A percentile compares a stretch with the other conserved stretches of the same genome.
These are phyloP conservation scores for Stachybotrys echinatus DNA, from an alignment of 2,329 filamentous ascomycete species.

Conservation along the genomic window DNA sequence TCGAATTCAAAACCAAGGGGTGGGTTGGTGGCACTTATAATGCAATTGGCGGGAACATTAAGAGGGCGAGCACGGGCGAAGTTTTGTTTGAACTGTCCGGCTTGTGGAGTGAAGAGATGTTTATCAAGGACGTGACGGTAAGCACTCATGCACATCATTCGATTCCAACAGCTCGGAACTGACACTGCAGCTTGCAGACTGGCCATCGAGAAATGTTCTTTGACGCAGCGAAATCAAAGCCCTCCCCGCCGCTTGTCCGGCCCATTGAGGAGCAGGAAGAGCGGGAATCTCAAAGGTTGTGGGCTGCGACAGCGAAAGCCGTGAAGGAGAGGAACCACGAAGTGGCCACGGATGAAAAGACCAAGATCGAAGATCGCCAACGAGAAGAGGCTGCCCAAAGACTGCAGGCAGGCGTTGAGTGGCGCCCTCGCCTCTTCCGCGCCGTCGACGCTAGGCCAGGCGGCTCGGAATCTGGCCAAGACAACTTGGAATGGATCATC, in stretches of 20 bases:
- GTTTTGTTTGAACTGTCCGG: slow-evolving; percentile 87
- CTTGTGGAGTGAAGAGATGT: slow-evolving; percentile 93
- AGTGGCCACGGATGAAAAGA: slow-evolving; percentile 88
- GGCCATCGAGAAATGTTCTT: slow-evolving; percentile 88
- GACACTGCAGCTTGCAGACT: slow-evolving; percentile 48
- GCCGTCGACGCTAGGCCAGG: slow-evolving; percentile 65
- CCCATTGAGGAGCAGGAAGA: slow-evolving; percentile 83
- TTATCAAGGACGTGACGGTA: slow-evolving; percentile 76
- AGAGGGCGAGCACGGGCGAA: slow-evolving; percentile 81
- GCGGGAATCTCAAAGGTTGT: slow-evolving; percentile 83
- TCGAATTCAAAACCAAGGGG: slow-evolving; percentile 98
- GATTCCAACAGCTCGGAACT: not conserved
- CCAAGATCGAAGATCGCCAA: slow-evolving; percentile 90
- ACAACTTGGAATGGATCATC: slow-evolving; percentile 93
- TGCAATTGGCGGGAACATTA: slow-evolving; percentile 87
- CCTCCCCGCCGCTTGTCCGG: slow-evolving; percentile 66
- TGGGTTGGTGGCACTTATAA: slow-evolving; percentile 97
- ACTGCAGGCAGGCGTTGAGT: slow-evolving; percentile 73
- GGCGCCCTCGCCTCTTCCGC: slow-evolving; percentile 84
- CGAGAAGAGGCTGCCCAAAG: slow-evolving; percentile 80
- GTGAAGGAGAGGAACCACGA: slow-evolving; percentile 83
- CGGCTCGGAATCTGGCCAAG: slow-evolving; percentile 72
- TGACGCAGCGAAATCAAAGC: slow-evolving; percentile 73
- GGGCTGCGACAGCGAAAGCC: slow-evolving; percentile 75
- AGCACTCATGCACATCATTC: slow-evolving; percentile 17